Evolutionary conservation across 2,329 filamentous ascomycete genomes (phyloP).

Genomic region (Cryphonectria nitschkei): DNA sequence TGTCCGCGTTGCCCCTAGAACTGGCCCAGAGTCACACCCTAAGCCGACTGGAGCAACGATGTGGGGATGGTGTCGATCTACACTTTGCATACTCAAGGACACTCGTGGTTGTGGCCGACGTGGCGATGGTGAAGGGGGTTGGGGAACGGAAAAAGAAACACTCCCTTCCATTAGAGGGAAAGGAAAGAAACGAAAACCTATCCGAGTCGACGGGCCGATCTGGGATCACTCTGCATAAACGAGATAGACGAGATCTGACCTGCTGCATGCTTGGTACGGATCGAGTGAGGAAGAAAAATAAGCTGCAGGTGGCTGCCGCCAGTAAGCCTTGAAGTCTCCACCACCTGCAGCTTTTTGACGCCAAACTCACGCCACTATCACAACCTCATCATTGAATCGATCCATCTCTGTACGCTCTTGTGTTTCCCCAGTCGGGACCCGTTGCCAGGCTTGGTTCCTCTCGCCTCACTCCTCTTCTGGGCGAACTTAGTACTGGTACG

Average conservation of each 20-base stretch:
- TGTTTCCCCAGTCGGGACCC: not conserved
- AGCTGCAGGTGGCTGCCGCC: not conserved
- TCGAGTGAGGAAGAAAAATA: not conserved
- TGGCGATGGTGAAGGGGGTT: too few species aligned
- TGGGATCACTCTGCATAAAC: not conserved
- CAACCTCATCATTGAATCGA: not conserved
- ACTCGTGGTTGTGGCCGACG: not conserved
- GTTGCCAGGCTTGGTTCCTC: not conserved
- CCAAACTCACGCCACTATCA: constrained; percentile 8
- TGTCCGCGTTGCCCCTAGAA: not conserved
- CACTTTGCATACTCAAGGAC: not conserved
- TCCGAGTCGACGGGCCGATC: not conserved
- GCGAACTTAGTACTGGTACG: constrained; percentile 47
- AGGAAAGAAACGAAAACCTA: not conserved
- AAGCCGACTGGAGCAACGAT: not conserved
- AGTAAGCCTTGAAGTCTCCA: not conserved
- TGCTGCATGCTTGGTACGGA: not conserved
- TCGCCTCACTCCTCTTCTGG: not conserved
- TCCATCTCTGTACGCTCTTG: not conserved
- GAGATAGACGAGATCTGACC: constrained; percentile 1
- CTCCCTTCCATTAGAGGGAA: not conserved
- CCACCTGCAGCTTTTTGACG: not conserved
- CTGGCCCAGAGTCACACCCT: not conserved
- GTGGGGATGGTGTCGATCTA: not conserved
- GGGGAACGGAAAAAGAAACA: not conserved